Base-by-base conservation (phyloP, 805 yeast species). In the Candida wancherniae region DNA sequence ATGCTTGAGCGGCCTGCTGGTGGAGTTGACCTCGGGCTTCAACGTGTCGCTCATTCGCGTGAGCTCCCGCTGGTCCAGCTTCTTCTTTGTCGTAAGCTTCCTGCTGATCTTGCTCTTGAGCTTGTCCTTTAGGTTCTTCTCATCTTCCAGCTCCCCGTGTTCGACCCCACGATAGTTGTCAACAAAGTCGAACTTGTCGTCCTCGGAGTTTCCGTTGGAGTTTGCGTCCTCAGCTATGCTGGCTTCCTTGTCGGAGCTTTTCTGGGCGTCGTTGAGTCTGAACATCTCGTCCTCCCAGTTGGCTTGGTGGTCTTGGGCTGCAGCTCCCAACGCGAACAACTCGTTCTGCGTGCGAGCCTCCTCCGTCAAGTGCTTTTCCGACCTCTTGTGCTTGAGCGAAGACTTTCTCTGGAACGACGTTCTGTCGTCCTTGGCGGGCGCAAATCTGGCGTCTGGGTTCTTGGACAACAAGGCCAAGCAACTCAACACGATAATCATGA, bases 401-500 rank as follows among this genome's bases (percentile, higher is more conserved):
- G 63, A 48, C 49, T 53, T 55, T 48, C 67, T 58, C 51, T 82
- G 92, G 77, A 88, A 88, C 7, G 95, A 85, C 14, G 86, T 78
- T 72, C 97, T 78, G 57, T 88, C 96, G 59, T 88, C 97, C 48
- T 69, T 79, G 8, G 94, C 94, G 9, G 94, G 92, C 30, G 83
- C 84, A 55, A 83, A 83, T 56, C 92, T 74, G 8, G 87, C 77
- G 58, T 85, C 95, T 16, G 95, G 96, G 54, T 85, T 85, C 64
- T 81, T 84, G 19, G 88, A 78, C 44, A 79, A 67, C 1, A 83
- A 39, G 6, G 84, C 77, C 47, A 77, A 60, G n/a, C 60, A 54
- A 34, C 80, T 71, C 45, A 82, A 78, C 2, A 77, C 77, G 37
- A 87, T 67, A 47, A 84, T 80, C 63, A 80, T 58, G 20, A 87